Conservation (phyloP, 1,284 basidiomycete genomes). For the Papiliotrema laurentii region DNA sequence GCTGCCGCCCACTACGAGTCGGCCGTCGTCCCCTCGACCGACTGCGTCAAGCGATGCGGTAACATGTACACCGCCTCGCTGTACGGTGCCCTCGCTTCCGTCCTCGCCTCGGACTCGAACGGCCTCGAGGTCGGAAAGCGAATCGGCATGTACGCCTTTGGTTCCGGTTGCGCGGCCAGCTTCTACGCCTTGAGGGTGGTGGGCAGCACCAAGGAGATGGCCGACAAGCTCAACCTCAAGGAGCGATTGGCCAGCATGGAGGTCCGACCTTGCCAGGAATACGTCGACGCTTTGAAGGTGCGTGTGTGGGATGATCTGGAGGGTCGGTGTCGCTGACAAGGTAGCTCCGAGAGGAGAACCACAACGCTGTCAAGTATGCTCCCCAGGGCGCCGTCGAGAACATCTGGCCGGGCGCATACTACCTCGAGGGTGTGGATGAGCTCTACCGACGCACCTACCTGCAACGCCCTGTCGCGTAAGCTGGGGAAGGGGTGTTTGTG, state of each 20-base stretch:
- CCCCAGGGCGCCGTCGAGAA: slow-evolving; percentile 83
- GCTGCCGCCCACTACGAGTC: slow-evolving; percentile 67
- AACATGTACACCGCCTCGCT: slow-evolving; percentile 99
- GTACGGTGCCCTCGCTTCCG: slow-evolving; percentile 84
- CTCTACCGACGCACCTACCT: slow-evolving; percentile 89
- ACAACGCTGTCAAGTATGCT: slow-evolving; percentile 82
- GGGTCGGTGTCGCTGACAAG: background rate
- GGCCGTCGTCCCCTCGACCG: slow-evolving; percentile 71
- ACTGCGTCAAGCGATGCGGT: slow-evolving; percentile 79
- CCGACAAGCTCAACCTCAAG: slow-evolving; percentile 71
- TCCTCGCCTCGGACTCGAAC: slow-evolving; percentile 64
- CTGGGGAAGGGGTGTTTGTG: too few species aligned
- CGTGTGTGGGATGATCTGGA: slow-evolving; percentile 22
- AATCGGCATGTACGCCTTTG: slow-evolving; percentile 89
- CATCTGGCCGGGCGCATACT: slow-evolving; percentile 91
- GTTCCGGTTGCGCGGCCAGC: slow-evolving; percentile 82
- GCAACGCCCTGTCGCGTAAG: slow-evolving; percentile 21
- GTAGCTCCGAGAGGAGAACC: slow-evolving; percentile 91
- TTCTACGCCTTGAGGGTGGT: slow-evolving; percentile 84
- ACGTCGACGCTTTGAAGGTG: slow-evolving; percentile 69
- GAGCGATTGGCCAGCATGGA: slow-evolving; percentile 77
- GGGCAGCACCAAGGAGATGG: slow-evolving; percentile 77
- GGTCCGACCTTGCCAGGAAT: slow-evolving; percentile 84
- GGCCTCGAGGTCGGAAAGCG: slow-evolving; percentile 68
- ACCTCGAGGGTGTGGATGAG: slow-evolving; percentile 85